phyloP scores from a whole-genome alignment of 225 moss, liverwort and hornwort genomes.

The Pleurozium schreberi region DNA sequence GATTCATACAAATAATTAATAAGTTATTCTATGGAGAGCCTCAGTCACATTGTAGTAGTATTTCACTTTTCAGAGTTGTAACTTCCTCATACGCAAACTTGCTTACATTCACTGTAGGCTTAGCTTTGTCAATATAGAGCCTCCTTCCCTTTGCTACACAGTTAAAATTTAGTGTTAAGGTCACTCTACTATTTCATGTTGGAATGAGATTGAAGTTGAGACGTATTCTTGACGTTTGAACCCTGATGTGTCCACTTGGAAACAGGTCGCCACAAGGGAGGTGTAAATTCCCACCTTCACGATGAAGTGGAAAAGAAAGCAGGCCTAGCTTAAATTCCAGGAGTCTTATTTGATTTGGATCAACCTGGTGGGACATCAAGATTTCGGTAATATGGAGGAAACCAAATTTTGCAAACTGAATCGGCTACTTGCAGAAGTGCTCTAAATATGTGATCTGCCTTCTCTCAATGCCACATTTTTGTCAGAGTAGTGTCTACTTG shows the following conservation, averaged over 20 bases:
- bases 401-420: not conserved
- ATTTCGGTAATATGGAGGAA: not conserved
- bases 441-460: not conserved
- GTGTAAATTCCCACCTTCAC: not conserved
- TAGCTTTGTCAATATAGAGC: not conserved
- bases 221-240: not conserved
- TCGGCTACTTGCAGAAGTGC: not conserved
- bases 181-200: not conserved
- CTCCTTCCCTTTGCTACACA: not conserved
- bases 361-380: not conserved
- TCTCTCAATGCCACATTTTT: not conserved
- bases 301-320: not conserved
- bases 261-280: constrained; percentile 25
- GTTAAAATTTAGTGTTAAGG: too few species aligned
- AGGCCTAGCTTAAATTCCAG: not conserved
- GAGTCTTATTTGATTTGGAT: not conserved
- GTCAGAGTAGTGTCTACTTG: not conserved
- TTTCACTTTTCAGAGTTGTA: not conserved
- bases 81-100: not conserved
- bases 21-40: not conserved
- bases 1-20: not conserved
- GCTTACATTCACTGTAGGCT: too few species aligned
- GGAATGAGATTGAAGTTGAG: not conserved
- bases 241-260: not conserved
- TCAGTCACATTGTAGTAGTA: too few species aligned